Evolutionary conservation across 805 yeast genomes (phyloP), one percentile per base, ranked within the genome.

Genomic region (Pichia thaimueangensis): DNA sequence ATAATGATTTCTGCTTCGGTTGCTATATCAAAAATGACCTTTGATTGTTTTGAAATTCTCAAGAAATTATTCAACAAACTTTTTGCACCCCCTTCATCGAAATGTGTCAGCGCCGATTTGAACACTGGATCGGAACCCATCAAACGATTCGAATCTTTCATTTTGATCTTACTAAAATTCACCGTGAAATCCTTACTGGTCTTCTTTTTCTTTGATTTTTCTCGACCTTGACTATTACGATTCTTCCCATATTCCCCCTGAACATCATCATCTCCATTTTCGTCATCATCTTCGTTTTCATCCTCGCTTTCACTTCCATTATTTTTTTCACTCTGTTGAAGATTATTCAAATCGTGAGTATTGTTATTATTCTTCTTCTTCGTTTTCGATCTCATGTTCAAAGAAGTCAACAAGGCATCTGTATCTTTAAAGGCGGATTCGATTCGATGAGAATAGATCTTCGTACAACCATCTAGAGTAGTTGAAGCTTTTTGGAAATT

Each of bases 341-440:
- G 6, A 8, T 17, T 12, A 4, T 32, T 50, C n/a, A 45, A 47
- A 6, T 45, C 53, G 3, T 52, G 57, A 22, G 10, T 10, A 19
- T 31, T 28, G 17, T 20, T 29, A 10, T 54, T 60, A 9, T 53
- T 64, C 3, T 45, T 55, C 6, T 50, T 53, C 3, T 52, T 56
- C 12, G 53, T 56, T 9, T 44, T 45, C 15, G 45, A 47, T 4
- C 60, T 49, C 5, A 73, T 64, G 34, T 44, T 45, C 32, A 73
- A 59, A 9, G 77, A 77, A 43, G 76, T 71, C 25, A 74, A 54
- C 43, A 91, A 67, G 53, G 80, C 78, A 2, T 95, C 94, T 0
- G 97, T 88, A 54, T 89, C 97, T 8, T 83, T 80, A 5, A 89
- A 94, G 0, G 87, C 95, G 0, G 95, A 83, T 55, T 89, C 97